Conservation (phyloP, 305 asterid genomes). For the Fraxinus dipetala region DNA sequence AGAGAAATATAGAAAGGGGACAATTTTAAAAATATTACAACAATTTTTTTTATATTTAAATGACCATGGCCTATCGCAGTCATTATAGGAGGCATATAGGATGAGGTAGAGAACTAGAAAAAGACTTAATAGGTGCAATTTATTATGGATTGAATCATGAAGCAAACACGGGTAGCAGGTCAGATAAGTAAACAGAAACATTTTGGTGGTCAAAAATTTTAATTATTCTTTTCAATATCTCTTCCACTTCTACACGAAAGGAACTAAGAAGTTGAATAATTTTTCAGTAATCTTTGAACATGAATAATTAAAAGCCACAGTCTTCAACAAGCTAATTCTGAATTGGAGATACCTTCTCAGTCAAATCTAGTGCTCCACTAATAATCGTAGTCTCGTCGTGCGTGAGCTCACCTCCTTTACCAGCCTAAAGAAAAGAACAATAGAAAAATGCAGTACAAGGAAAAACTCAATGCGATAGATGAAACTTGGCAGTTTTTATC, state of each 20-base stretch:
- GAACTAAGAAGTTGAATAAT: not conserved
- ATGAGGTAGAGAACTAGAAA: slow-evolving; percentile 10
- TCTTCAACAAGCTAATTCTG: not conserved
- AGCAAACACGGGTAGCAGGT: not conserved
- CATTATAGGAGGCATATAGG: not conserved
- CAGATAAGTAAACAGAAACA: not conserved
- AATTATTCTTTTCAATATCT: not conserved
- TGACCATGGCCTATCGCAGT: slow-evolving; percentile 9
- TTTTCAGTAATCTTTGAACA: not conserved
- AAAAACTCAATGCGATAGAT: slow-evolving; percentile 1
- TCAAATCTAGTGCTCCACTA: slow-evolving; percentile 86
- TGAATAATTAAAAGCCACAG: not conserved
- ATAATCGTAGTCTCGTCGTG: slow-evolving; percentile 95
- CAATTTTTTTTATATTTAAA: slow-evolving; percentile 8
- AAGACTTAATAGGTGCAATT: not conserved
- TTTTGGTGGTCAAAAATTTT: not conserved
- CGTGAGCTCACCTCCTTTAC: slow-evolving; percentile 92
- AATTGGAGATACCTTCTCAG: slow-evolving; percentile 63
- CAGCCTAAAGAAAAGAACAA: slow-evolving; percentile 51
- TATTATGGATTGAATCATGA: not conserved
- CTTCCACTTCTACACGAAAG: not conserved
- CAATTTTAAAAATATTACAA: not conserved
- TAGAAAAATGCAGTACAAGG: slow-evolving; percentile 19
- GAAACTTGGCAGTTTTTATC: slow-evolving; percentile 6
- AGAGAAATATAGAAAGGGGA: not conserved